Base-by-base conservation (phyloP, 2,329 filamentous ascomycete genomes). In the Botrytis hyacinthi region DNA sequence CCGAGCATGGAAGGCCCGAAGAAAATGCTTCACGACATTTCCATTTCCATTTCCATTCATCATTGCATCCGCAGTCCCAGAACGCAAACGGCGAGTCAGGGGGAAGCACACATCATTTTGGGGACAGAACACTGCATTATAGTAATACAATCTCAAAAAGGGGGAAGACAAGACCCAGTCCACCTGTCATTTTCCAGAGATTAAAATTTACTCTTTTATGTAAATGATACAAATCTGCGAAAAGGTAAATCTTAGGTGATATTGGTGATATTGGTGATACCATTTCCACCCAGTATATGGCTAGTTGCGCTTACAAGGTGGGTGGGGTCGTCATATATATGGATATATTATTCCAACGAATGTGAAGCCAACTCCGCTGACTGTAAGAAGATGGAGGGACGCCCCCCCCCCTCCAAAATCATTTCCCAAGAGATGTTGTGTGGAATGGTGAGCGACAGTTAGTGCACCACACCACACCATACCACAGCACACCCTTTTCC, bases 11-110 rank as follows among this genome's bases (percentile, higher is more conserved):
- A 68, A 68, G 48, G 48, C 66, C 66, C 48, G 48, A 68, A 68
- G 57, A 14, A 51, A 57, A 68, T 42, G 66, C 18, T 57, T 68
- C 48, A 68, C 66, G 42, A 26, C 48, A 68, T 68, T 68, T 54
- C 12, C 65, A 42, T 68, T 68, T 54, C 12, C 65, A 42, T 32
- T 16, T 42, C 2, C 48, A 32, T 46, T 44, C 22, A 44, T 20
- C n/a, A 40, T 51, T 57, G 35, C 48, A 57, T 54, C 26, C 26
- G 26, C 65, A 68, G 22, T 32, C 35, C 16, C 5, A 32, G 48
- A 42, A 29, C 22, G 37, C 35, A 42, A 35, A 14, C 66, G 66
- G 35, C 48, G 48, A 68, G 26, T 42, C 66, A 68, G 66, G 48
- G 66, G 37, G 48, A 20, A 20, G 9, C 9, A 32, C 48, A 68